phyloP scores from a whole-genome alignment of 805 yeast genomes.

The Cyberlindnera sargentensis region DNA sequence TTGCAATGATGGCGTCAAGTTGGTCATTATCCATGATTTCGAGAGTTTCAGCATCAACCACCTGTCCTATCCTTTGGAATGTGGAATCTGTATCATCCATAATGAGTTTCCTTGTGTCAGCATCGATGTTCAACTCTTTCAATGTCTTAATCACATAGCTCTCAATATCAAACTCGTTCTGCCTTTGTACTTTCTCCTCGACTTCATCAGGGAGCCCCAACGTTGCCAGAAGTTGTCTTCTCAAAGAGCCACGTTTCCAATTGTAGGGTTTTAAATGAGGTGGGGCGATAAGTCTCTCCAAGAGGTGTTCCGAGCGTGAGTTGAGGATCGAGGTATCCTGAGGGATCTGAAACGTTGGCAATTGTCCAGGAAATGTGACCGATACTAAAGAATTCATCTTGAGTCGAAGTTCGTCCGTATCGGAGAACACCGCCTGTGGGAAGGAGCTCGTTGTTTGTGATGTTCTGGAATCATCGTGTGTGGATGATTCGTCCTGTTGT shows the following conservation, averaged over 20 bases:
- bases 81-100: conserved; percentile 17
- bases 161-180: conserved; percentile 19
- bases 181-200: conserved; percentile 39
- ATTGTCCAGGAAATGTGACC: conserved; percentile 9
- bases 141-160: conserved; percentile 19
- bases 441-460: conserved; percentile 2
- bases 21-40: conserved; percentile 27
- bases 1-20: conserved; percentile 30
- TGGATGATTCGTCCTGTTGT: conserved; percentile 5
- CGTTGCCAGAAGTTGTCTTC: conserved; percentile 54
- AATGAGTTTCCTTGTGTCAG: conserved; percentile 24
- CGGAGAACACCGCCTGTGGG: conserved; percentile 13
- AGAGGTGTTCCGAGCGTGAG: conserved; percentile 33
- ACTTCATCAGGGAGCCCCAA: conserved; percentile 67
- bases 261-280: conserved; percentile 51
- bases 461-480: not conserved
- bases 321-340: conserved; percentile 15
- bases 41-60: conserved; percentile 13
- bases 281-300: conserved; percentile 38
- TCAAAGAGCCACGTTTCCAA: conserved; percentile 63
- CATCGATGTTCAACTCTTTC: conserved; percentile 26
- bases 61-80: conserved; percentile 14
- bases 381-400: conserved; percentile 6
- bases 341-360: conserved; percentile 6
- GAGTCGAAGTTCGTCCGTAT: conserved; percentile 2